Conservation (phyloP, 306 rosid genomes). For the Delonix regia region DNA sequence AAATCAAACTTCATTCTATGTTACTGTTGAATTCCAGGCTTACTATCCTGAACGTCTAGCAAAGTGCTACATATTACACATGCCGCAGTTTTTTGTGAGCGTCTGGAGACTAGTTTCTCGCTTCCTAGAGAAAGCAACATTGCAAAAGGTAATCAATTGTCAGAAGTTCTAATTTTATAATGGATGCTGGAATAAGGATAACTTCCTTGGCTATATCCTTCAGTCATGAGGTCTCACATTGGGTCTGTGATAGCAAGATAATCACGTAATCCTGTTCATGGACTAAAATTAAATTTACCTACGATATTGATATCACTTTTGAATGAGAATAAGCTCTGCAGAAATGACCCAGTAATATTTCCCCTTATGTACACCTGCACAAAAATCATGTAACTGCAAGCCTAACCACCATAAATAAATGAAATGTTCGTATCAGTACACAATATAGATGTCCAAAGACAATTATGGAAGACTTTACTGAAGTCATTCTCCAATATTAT, state of each 20-base stretch:
- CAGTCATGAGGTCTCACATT: neutral
- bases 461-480: no score
- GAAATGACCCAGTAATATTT: no score
- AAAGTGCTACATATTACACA: slow-evolving; percentile 67
- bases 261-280: neutral
- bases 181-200: neutral
- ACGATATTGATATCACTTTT: no score
- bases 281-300: neutral
- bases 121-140: slow-evolving; percentile 84
- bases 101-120: slow-evolving; percentile 91
- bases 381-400: no score
- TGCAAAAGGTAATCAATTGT: slow-evolving; percentile 62
- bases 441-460: no score
- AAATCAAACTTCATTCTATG: neutral
- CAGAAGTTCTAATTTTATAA: neutral
- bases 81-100: slow-evolving; percentile 86
- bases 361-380: no score
- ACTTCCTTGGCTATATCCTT: no score
- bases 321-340: no score
- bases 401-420: no score
- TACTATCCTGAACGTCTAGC: slow-evolving; percentile 94
- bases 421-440: no score
- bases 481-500: no score
- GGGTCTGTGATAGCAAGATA: neutral
- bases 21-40: slow-evolving; percentile 51